phyloP scores from a whole-genome alignment of 1,284 basidiomycete genomes.

The Leccinum colubrinum region DNA sequence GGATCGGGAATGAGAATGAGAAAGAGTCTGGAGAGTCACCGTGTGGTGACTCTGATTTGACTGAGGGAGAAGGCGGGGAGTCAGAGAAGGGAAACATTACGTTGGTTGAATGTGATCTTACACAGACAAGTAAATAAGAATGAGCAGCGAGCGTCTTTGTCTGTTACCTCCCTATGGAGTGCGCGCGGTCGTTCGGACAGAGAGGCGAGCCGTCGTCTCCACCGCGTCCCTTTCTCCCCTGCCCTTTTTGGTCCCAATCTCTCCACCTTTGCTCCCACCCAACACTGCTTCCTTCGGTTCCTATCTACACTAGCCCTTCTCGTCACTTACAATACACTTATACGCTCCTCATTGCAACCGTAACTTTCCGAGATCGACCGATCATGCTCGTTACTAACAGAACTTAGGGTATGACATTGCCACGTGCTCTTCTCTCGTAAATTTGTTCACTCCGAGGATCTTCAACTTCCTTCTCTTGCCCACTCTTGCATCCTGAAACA shows the following conservation, averaged over 20 bases:
- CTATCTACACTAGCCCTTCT: background rate
- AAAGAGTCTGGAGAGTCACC: conserved; percentile 23
- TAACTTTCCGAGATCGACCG: conserved; percentile 9
- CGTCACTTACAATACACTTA: background rate
- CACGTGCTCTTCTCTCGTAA: background rate
- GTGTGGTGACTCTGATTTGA: conserved; percentile 31
- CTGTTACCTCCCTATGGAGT: background rate
- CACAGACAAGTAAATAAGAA: background rate
- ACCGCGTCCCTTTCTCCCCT: conserved; percentile 4
- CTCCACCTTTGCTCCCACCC: background rate
- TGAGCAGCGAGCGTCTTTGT: background rate
- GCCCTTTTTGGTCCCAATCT: conserved; percentile 7
- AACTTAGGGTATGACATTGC: background rate
- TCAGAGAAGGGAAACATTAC: background rate
- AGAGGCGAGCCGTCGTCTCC: background rate
- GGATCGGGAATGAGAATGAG: conserved; percentile 21
- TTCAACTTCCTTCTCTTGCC: background rate
- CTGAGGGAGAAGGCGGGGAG: conserved; percentile 14
- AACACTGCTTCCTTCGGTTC: background rate
- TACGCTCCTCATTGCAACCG: background rate
- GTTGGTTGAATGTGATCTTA: too few relatives aligned
- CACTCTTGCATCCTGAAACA: background rate
- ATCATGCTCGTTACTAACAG: background rate
- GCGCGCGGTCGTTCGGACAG: background rate
- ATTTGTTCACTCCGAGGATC: background rate